phyloP scores from a whole-genome alignment of 2,329 filamentous ascomycete species.

The Neoarthrinium moseri region DNA sequence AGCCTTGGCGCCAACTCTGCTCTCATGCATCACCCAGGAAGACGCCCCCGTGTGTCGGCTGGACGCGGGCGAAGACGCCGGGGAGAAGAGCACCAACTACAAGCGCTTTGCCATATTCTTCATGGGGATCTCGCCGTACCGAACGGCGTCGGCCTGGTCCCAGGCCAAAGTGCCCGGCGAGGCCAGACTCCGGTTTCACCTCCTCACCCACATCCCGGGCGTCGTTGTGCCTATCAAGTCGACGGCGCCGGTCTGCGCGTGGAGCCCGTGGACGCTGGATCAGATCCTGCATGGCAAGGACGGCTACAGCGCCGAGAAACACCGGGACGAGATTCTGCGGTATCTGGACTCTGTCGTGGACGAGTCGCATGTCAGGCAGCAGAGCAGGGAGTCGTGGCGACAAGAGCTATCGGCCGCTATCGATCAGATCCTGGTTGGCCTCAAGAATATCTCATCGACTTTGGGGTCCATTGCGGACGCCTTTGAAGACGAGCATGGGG shows the following conservation, averaged over 20 bases:
- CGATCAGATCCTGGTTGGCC: constrained; percentile 12
- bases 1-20: constrained; percentile 15
- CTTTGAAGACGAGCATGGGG: constrained; percentile 15
- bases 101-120: constrained; percentile 15
- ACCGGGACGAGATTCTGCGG: constrained; percentile 12
- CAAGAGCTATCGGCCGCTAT: constrained; percentile 9
- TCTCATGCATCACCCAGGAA: constrained; percentile 12
- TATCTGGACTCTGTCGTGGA: constrained; percentile 15
- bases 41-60: constrained; percentile 15
- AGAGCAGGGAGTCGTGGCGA: constrained; percentile 11
- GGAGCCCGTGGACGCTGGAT: constrained; percentile 18
- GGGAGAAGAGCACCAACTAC: constrained; percentile 7
- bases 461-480: constrained; percentile 13
- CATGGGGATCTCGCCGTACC: constrained; percentile 17
- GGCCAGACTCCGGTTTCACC: constrained; percentile 15
- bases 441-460: constrained; percentile 13
- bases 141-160: constrained; percentile 16
- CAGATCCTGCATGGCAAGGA: constrained; percentile 14
- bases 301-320: constrained; percentile 8
- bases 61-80: constrained; percentile 8
- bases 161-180: constrained; percentile 17
- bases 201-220: constrained; percentile 18
- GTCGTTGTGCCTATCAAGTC: constrained; percentile 15
- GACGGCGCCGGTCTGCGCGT: constrained; percentile 15
- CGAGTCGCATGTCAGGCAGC: constrained; percentile 6